A percentile compares a stretch with the other conserved stretches of the same genome.
Evolutionary conservation across 495 filamentous ascomycete species (phyloP).

Genomic region (Penicillium subrubescens): DNA sequence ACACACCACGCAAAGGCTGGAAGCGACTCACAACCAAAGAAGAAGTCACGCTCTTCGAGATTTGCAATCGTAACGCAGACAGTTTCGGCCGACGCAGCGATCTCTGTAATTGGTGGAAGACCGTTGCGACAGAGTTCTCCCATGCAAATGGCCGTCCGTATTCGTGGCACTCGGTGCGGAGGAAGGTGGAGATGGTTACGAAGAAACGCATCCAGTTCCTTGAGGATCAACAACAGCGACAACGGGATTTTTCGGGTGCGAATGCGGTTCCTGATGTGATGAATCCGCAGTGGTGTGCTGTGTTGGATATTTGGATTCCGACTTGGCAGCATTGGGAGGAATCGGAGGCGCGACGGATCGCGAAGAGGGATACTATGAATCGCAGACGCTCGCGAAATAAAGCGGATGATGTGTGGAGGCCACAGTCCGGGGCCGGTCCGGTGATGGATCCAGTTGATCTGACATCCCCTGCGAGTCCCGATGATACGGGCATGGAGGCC

Average conservation of each 20-base stretch:
- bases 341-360: conserved; percentile 41
- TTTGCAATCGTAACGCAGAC: conserved; percentile 43
- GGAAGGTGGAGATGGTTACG: conserved; percentile 49
- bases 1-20: conserved; percentile 39
- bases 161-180: conserved; percentile 50
- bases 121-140: conserved; percentile 44
- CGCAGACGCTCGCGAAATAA: conserved; percentile 37
- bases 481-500: conserved; percentile 3
- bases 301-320: conserved; percentile 47
- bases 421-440: background rate
- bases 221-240: conserved; percentile 34
- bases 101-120: conserved; percentile 52
- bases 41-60: conserved; percentile 46
- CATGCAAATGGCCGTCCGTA: conserved; percentile 44
- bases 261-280: conserved; percentile 31
- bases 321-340: conserved; percentile 48
- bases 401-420: conserved; percentile 6
- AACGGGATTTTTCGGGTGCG: conserved; percentile 7
- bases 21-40: conserved; percentile 48
- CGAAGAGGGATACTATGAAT: conserved; percentile 45
- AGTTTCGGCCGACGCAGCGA: conserved; percentile 49
- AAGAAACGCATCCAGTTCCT: conserved; percentile 48
- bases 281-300: conserved; percentile 45
- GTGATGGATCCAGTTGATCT: background rate
- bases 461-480: conserved; percentile 1